phyloP scores from a whole-genome alignment of 805 yeast genomes.

The Lachancea nothofagi region DNA sequence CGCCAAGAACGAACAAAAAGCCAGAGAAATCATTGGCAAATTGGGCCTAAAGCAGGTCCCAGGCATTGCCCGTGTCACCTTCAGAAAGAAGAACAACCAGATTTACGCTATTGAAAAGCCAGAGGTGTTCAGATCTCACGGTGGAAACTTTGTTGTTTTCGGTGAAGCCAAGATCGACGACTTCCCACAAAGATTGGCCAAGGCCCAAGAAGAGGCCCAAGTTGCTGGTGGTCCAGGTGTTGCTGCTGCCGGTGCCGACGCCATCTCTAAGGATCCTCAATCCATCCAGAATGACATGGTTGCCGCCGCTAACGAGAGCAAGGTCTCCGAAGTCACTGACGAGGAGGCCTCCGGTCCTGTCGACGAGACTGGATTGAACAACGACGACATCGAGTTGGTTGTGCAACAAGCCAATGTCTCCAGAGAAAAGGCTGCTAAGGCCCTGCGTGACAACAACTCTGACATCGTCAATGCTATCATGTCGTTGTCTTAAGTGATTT shows the following conservation, averaged over 20 bases:
- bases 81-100: slow-evolving; percentile 88
- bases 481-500: slow-evolving; percentile 48
- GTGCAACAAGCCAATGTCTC: slow-evolving; percentile 88
- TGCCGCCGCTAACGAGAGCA: slow-evolving; percentile 44
- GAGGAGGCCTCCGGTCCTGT: slow-evolving; percentile 60
- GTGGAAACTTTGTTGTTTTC: slow-evolving; percentile 91
- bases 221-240: slow-evolving; percentile 40
- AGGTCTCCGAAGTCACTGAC: slow-evolving; percentile 26
- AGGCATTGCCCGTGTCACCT: slow-evolving; percentile 92
- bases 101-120: slow-evolving; percentile 89
- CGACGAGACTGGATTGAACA: slow-evolving; percentile 79
- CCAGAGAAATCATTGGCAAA: slow-evolving; percentile 83
- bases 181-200: slow-evolving; percentile 79
- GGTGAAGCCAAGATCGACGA: slow-evolving; percentile 98
- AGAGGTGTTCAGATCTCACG: slow-evolving; percentile 90
- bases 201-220: slow-evolving; percentile 62
- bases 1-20: slow-evolving; percentile 91
- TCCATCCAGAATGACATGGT: slow-evolving; percentile 79
- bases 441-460: slow-evolving; percentile 81
- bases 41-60: slow-evolving; percentile 84
- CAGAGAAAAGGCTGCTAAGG: slow-evolving; percentile 85
- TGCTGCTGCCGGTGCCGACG: slow-evolving; percentile 42
- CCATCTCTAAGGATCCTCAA: slow-evolving; percentile 58
- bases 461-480: slow-evolving; percentile 96
- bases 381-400: slow-evolving; percentile 78